phyloP scores from a whole-genome alignment of 169 alveolate genomes.

The Hepatocystis sp. region DNA sequence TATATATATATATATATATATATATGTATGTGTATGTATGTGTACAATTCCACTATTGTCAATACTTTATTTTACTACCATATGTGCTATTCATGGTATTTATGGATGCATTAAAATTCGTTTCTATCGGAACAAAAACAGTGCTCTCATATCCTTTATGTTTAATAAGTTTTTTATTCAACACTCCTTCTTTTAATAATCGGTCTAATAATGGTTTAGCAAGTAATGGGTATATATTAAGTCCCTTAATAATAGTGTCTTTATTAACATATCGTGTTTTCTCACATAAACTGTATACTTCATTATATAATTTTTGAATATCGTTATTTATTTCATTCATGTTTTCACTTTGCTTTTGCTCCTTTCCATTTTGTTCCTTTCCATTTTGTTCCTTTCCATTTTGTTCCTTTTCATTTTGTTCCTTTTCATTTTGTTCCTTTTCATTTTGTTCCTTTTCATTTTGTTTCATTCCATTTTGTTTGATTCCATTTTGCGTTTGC shows the following conservation, averaged over 20 bases:
- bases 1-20: slow-evolving; percentile 7
- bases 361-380: neutral
- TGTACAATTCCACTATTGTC: slow-evolving; percentile 7
- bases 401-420: neutral
- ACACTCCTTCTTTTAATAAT: slow-evolving; percentile 42
- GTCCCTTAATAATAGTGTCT: slow-evolving; percentile 66
- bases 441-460: too few relatives aligned
- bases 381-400: slow-evolving; percentile 6
- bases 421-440: neutral
- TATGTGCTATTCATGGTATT: too few relatives aligned
- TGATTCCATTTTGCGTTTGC: neutral
- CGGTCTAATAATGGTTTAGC: slow-evolving; percentile 62
- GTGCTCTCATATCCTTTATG: slow-evolving; percentile 71
- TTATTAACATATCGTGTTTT: slow-evolving; percentile 49
- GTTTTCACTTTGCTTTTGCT: neutral
- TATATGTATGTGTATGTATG: neutral
- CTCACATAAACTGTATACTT: slow-evolving; percentile 40
- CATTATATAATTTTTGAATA: slow-evolving; percentile 48
- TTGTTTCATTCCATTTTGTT: too few relatives aligned
- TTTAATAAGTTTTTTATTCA: slow-evolving; percentile 39
- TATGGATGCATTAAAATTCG: too few relatives aligned
- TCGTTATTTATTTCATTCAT: neutral
- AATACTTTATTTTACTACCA: too few relatives aligned
- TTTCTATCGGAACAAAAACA: slow-evolving; percentile 53
- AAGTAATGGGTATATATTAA: slow-evolving; percentile 34